These are phyloP conservation scores for Rhizopogon vesiculosus DNA, from an alignment of 768 basidiomycete genomes.

Conservation along the genomic window DNA sequence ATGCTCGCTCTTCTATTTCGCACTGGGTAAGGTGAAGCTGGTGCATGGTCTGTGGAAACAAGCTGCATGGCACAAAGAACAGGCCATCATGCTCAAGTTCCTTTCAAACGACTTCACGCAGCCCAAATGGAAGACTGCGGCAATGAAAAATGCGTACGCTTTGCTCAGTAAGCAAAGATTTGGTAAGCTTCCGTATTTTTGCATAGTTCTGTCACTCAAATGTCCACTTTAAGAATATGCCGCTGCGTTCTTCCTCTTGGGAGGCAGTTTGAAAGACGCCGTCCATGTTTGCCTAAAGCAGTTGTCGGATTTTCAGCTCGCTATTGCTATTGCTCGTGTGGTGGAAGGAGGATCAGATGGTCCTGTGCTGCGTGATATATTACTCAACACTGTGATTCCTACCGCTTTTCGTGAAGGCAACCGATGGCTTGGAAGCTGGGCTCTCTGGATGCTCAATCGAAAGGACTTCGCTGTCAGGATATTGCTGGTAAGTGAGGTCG, in stretches of 20 bases:
- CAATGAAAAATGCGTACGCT: constrained; percentile 94
- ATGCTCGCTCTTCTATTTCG: constrained; percentile 93
- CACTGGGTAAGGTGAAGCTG: constrained; percentile 85
- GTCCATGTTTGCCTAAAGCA: constrained; percentile 88
- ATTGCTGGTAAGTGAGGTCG: constrained; percentile 58
- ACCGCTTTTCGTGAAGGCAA: constrained; percentile 84
- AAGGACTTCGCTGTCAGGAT: constrained; percentile 88
- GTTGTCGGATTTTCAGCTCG: constrained; percentile 86
- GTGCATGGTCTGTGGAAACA: constrained; percentile 97
- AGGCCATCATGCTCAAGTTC: constrained; percentile 86
- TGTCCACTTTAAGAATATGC: constrained; percentile 69
- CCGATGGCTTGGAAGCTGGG: constrained; percentile 93
- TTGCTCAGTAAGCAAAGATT: constrained; percentile 88
- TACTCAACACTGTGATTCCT: constrained; percentile 76
- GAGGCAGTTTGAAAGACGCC: constrained; percentile 84
- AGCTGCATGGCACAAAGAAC: constrained; percentile 90
- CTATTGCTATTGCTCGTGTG: constrained; percentile 79
- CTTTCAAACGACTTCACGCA: constrained; percentile 84
- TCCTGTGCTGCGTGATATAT: constrained; percentile 64
- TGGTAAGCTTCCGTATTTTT: constrained; percentile 47
- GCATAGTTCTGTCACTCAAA: constrained; percentile 2
- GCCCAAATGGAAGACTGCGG: constrained; percentile 86
- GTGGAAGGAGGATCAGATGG: constrained; percentile 82
- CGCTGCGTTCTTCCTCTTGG: constrained; percentile 96
- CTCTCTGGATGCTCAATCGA: constrained; percentile 89